Evolutionary conservation across 2,329 filamentous ascomycete genomes (phyloP).

Genomic region (Orbilia ellipsospora): DNA sequence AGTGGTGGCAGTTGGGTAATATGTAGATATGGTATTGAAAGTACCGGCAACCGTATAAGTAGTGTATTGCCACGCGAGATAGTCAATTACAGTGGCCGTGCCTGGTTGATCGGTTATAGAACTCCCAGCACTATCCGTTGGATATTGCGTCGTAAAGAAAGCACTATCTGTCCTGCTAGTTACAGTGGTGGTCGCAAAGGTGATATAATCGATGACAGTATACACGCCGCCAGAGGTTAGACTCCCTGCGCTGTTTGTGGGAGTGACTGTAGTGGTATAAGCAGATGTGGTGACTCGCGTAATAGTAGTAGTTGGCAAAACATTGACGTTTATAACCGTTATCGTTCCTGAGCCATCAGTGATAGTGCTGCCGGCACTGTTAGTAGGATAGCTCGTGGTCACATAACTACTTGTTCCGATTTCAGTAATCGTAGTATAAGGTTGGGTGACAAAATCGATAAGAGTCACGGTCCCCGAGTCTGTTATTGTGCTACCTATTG

Average conservation of each 20-base stretch:
- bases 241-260: background rate
- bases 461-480: background rate
- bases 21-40: background rate
- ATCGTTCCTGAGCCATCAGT: background rate
- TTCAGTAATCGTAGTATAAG: background rate
- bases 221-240: background rate
- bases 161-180: background rate
- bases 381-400: background rate
- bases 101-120: slow-evolving; percentile 1
- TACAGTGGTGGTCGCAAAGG: background rate
- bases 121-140: background rate
- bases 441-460: background rate
- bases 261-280: background rate
- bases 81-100: background rate
- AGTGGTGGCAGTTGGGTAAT: background rate
- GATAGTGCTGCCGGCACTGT: background rate
- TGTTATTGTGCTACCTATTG: too few relatives aligned
- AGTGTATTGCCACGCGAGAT: background rate
- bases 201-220: background rate
- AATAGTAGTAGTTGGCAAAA: background rate
- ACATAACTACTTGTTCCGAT: background rate
- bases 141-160: background rate
- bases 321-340: background rate
- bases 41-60: background rate
- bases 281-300: background rate